Evolutionary conservation across 371 early-diverging fungal genomes (phyloP).

Genomic region (Lichtheimia hyalospora): DNA sequence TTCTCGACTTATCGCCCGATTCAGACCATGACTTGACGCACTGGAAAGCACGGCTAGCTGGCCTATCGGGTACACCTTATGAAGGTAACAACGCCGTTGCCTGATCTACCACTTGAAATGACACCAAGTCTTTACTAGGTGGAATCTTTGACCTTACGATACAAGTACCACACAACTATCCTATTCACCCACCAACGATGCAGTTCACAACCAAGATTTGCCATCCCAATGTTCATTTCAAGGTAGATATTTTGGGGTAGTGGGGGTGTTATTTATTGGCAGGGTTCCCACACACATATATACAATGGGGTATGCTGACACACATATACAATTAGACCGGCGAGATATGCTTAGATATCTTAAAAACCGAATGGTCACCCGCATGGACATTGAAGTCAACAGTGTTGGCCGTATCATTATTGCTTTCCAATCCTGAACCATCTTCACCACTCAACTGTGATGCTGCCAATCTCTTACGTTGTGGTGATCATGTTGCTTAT

Average conservation of each 20-base stretch:
- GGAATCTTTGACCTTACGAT: constrained; percentile 63
- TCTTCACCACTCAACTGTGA: constrained; percentile 93
- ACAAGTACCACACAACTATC: constrained; percentile 63
- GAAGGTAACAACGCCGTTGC: constrained; percentile 44
- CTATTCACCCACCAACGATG: constrained; percentile 73
- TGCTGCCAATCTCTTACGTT: constrained; percentile 89
- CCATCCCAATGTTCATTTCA: constrained; percentile 81
- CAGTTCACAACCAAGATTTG: constrained; percentile 78
- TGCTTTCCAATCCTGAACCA: constrained; percentile 78
- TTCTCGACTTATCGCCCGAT: constrained; percentile 59
- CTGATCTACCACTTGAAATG: not conserved
- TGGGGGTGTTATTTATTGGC: not conserved
- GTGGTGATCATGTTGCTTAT: constrained; percentile 85
- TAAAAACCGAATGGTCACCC: constrained; percentile 83
- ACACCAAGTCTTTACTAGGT: constrained; percentile 27
- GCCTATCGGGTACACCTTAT: constrained; percentile 85
- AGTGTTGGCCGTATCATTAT: constrained; percentile 68
- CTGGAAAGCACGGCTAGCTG: constrained; percentile 88
- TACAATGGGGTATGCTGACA: too few relatives aligned
- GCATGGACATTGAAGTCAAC: constrained; percentile 80
- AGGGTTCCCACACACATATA: not conserved
- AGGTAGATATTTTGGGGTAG: constrained; percentile 37
- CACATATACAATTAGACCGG: constrained; percentile 53
- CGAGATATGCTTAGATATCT: constrained; percentile 83
- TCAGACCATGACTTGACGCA: constrained; percentile 79